A percentile compares a stretch with the other conserved stretches of the same genome.
Evolutionary conservation across 106 monocot genomes (phyloP).

Genomic region (Acorus gramineus): DNA sequence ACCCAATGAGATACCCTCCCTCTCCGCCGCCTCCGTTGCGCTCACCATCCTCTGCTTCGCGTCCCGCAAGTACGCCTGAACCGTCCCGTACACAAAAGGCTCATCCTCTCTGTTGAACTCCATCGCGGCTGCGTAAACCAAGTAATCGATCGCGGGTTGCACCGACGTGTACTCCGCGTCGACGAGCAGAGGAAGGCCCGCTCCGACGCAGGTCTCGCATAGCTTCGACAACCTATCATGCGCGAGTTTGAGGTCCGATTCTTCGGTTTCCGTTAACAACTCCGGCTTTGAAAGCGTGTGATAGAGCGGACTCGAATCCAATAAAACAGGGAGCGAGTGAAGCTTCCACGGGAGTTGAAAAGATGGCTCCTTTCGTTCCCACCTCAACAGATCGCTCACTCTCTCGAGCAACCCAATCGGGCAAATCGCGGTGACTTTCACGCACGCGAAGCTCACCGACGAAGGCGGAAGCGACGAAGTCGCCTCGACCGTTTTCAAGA

Average conservation of each 20-base stretch:
- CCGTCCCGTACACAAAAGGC: conserved; percentile 66
- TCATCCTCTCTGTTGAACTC: conserved; percentile 31
- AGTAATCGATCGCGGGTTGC: conserved; percentile 90
- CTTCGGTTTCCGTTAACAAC: conserved; percentile 40
- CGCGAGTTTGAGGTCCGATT: conserved; percentile 38
- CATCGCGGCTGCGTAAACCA: conserved; percentile 49
- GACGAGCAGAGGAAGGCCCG: conserved; percentile 52
- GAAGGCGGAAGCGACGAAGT: conserved; percentile 38
- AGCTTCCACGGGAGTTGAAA: conserved; percentile 51
- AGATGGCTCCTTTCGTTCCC: conserved; percentile 48
- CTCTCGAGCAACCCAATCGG: conserved; percentile 69
- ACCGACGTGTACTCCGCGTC: conserved; percentile 96
- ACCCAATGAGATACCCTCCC: conserved; percentile 43
- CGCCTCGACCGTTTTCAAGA: conserved; percentile 52
- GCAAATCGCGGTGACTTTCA: conserved; percentile 87
- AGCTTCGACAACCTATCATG: conserved; percentile 38
- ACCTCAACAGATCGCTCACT: conserved; percentile 63
- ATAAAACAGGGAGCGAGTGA: conserved; percentile 46
- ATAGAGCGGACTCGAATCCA: conserved; percentile 52
- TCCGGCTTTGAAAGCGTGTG: conserved; percentile 44
- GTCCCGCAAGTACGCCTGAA: conserved; percentile 78
- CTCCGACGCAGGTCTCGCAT: conserved; percentile 36
- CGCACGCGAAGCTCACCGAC: conserved; percentile 75
- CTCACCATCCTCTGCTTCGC: conserved; percentile 52
- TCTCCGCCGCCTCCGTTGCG: conserved; percentile 43